Evolutionary conservation across 176 grass and related monocot genomes (phyloP).

Genomic region (Oryza coarctata): DNA sequence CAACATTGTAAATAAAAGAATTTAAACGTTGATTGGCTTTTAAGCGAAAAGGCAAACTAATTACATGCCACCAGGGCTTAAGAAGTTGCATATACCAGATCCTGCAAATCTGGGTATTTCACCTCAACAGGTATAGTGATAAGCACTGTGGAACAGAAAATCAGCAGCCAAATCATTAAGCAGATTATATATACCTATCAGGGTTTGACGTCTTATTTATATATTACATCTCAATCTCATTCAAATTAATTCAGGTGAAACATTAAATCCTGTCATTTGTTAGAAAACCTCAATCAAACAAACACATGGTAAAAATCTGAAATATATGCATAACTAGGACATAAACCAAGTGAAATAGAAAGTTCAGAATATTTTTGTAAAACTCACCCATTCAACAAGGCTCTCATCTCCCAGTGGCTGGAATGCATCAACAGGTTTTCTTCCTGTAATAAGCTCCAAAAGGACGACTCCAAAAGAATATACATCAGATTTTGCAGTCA

Average conservation of each 20-base stretch:
- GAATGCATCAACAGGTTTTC: slow-evolving; percentile 97
- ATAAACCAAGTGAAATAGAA: neutral
- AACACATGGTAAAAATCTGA: neutral
- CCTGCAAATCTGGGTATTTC: neutral
- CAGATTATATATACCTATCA: neutral
- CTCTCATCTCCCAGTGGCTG: slow-evolving; percentile 97
- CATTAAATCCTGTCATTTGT: neutral
- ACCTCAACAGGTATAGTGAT: slow-evolving; percentile 18
- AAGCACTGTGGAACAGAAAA: neutral
- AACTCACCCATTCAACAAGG: slow-evolving; percentile 94
- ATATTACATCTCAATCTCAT: neutral
- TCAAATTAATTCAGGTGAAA: neutral
- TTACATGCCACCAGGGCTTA: slow-evolving; percentile 7
- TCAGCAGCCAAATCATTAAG: slow-evolving; percentile 6
- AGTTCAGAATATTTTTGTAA: slow-evolving; percentile 10
- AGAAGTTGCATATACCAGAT: neutral
- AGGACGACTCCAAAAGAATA: slow-evolving; percentile 99
- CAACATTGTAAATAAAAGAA: slow-evolving; percentile 26
- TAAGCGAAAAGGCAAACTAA: slow-evolving; percentile 27
- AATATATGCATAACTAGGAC: neutral
- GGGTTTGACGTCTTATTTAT: neutral
- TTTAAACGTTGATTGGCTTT: slow-evolving; percentile 20
- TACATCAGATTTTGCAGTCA: slow-evolving; percentile 95
- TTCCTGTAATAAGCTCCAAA: slow-evolving; percentile 97
- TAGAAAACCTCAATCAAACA: slow-evolving; percentile 25